Base-by-base conservation (phyloP, 2,329 filamentous ascomycete genomes). In the Mycosphaerella sp. region DNA sequence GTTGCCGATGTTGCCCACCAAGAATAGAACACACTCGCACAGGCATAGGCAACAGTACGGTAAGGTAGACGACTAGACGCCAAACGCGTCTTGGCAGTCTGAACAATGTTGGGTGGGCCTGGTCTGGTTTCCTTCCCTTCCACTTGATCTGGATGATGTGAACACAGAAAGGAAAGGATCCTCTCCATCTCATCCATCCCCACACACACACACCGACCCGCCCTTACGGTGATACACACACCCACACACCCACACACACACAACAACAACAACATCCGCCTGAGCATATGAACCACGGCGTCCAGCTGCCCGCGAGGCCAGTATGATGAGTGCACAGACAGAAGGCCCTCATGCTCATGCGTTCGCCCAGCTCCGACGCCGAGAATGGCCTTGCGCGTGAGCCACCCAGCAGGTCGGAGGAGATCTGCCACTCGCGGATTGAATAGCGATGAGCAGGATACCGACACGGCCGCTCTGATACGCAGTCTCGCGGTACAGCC, bases 371-470 rank as follows among this genome's bases (percentile, higher is more conserved):
- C 48, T 42, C 45, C 49, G 48, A 48, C 57, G 45, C 51, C 53
- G 31, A 61, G 47, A 48, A 67, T 67, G 65, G 62, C 64, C 50
- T 50, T 58, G 39, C 54, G 48, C 48, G 55, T 60, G 6, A 57
- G 57, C 53, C 59, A 59, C 10, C 45, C 55, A 23, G 57, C 55
- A 29, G 57, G 58, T 54, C 62, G 65, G 42, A 56, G 58, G 32
- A 59, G 66, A 38, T 64, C 65, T 31, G 58, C 62, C 1, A 66
- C 66, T 14, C 56, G 61, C 59, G 64, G 60, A 21, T 53, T 67
- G 26, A 61, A 61, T 48, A 47, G 58, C 17, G 62, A 62, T 55
- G 66, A 68, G 48, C 54, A 62, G 45, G 45, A 53, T 14, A 62
- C 64, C 12, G 47, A 58, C 32, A 58, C 59, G 11, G 66, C 62